phyloP scores from a whole-genome alignment of 2,329 filamentous ascomycete species.

The Sporothrix humicola region DNA sequence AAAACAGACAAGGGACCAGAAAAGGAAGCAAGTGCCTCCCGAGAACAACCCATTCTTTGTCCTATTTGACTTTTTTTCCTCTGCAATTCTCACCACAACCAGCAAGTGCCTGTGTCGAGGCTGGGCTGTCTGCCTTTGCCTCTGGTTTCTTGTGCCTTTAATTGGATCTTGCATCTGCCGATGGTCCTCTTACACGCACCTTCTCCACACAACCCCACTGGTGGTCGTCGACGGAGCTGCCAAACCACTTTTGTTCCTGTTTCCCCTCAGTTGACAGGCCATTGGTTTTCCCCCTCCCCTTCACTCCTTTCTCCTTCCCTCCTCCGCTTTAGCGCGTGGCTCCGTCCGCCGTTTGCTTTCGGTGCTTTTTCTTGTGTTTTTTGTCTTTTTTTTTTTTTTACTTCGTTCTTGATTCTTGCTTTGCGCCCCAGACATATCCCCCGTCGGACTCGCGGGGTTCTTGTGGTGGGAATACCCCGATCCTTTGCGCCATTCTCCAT shows the following conservation, averaged over 20 bases:
- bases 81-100: background rate
- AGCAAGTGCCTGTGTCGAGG: background rate
- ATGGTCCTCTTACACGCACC: slow-evolving; percentile 28
- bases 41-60: too few relatives aligned
- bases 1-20: background rate
- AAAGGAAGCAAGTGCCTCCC: too few relatives aligned
- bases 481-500: background rate
- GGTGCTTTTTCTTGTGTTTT: background rate
- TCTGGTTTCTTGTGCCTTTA: slow-evolving; percentile 16
- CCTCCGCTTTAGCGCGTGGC: slow-evolving; percentile 6
- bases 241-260: slow-evolving; percentile 20
- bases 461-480: slow-evolving; percentile 17
- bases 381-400: background rate
- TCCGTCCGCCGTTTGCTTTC: background rate
- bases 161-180: slow-evolving; percentile 38
- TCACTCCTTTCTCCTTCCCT: background rate
- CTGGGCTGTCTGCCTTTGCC: background rate
- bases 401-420: too few relatives aligned
- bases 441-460: slow-evolving; percentile 4
- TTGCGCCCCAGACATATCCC: background rate
- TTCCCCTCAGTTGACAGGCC: slow-evolving; percentile 34
- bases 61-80: too few relatives aligned
- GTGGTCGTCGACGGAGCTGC: slow-evolving; percentile 25
- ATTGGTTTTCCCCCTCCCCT: slow-evolving; percentile 19
- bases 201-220: slow-evolving; percentile 34